phyloP scores from a whole-genome alignment of 495 filamentous ascomycete genomes.

The Sphaerosporella brunnea region DNA sequence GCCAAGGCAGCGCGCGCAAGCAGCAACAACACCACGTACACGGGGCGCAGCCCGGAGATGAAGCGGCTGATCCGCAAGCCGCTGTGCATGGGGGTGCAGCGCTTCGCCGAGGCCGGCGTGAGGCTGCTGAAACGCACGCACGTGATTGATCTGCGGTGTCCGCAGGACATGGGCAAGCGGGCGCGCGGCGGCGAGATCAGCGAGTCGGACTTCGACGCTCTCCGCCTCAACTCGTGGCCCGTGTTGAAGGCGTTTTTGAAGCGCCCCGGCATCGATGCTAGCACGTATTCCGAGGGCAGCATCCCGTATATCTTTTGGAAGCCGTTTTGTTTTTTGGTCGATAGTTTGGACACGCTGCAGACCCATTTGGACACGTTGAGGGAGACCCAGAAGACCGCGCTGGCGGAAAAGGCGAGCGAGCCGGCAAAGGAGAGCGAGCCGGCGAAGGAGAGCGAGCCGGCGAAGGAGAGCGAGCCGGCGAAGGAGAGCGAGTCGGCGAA shows the following conservation, averaged over 20 bases:
- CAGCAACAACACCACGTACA: too few relatives aligned
- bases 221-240: slow-evolving; percentile 3
- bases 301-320: background rate
- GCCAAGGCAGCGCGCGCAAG: too few relatives aligned
- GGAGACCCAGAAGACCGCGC: too few relatives aligned
- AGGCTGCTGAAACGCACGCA: background rate
- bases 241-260: slow-evolving; percentile 1
- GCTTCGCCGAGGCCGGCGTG: background rate
- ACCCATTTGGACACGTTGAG: background rate
- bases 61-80: background rate
- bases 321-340: background rate
- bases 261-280: too few relatives aligned
- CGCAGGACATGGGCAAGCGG: background rate
- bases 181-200: too few relatives aligned
- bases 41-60: background rate
- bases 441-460: too few relatives aligned
- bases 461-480: too few relatives aligned
- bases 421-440: too few relatives aligned
- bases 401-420: too few relatives aligned
- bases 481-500: too few relatives aligned
- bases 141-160: slow-evolving; percentile 6
- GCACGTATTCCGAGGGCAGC: background rate
- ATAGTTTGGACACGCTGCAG: background rate
- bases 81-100: background rate
- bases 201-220: slow-evolving; percentile 2